Evolutionary conservation across 306 rosid species (phyloP), one percentile per base, ranked within the genome.

Genomic region (Vigna radiata): DNA sequence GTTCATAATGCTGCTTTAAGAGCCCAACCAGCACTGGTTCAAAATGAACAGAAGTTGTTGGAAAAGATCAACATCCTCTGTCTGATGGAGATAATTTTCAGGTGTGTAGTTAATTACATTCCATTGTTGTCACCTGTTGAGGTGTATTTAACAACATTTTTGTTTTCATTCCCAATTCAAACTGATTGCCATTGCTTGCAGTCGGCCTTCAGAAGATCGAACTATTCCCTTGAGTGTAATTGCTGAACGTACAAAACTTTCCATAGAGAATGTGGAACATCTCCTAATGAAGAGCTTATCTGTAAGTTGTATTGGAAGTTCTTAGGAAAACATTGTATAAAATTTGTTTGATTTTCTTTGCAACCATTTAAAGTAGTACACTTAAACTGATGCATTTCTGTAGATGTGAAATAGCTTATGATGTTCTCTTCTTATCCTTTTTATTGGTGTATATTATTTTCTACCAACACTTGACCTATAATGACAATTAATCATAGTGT

Each of bases 61-160:
- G 99, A 96, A 75, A 96, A 96, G 89, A 91, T 96, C 44, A 96
- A 96, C 81, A 96, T 96, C 82, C 96, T 96, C 74, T 96, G 99
- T 85, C 88, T 96, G 89, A 96, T 96, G 98, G 99, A 93, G 86
- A 96, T 96, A 75, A 96, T 96, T 80, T 96, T 96, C 91, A 96
- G 99, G 99, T 90, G 85, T 52, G 50, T 39, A 25, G 33, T 68
- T 49, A 8, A 65, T 47, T 75, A n/a, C 63, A 72, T 79, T 41
- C 2, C 8, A 53, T 69, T 33, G 13, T 33, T 81, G 41, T 31
- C 48, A 72, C 47, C 17, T 72, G 14, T 8, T 37, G 27, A 61
- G 46, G 43, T 31, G 54, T 49, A 49, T 43, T 39, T 25, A 23
- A 12, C 41, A 58, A 76, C 12, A 33, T 37, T 59, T 1, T 46